Conservation (phyloP, 2,329 filamentous ascomycete species). For the Graphilbum sp. region DNA sequence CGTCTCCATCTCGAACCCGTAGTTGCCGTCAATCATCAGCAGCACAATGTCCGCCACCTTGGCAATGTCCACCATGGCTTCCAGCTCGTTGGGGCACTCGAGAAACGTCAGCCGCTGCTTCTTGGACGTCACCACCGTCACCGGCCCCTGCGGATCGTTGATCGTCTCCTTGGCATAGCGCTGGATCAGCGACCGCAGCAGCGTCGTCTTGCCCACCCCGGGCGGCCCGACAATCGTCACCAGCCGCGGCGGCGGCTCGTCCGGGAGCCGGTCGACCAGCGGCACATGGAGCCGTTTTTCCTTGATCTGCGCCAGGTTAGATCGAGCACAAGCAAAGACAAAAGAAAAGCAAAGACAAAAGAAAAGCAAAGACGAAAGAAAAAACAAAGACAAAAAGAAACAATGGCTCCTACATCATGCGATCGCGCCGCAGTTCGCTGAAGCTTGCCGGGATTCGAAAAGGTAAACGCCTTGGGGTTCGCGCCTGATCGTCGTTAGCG, state of each 20-base stretch:
- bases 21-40: conserved; percentile 97
- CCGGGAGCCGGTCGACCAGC: conserved; percentile 84
- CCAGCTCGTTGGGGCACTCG: conserved; percentile 92
- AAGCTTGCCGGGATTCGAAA: conserved; percentile 64
- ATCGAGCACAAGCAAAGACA: background rate
- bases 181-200: conserved; percentile 67
- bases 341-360: no score
- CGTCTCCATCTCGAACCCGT: conserved; percentile 98
- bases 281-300: conserved; percentile 95
- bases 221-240: conserved; percentile 91
- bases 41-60: conserved; percentile 96
- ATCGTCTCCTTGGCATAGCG: conserved; percentile 94
- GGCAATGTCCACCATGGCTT: conserved; percentile 90
- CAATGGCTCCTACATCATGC: conserved; percentile 51
- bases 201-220: conserved; percentile 14
- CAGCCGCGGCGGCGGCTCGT: conserved; percentile 85
- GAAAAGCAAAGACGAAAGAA: no score
- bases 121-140: conserved; percentile 94
- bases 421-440: conserved; percentile 58
- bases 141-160: conserved; percentile 73
- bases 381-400: no score
- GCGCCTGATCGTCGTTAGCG: conserved; percentile 32
- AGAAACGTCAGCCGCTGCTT: conserved; percentile 87
- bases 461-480: conserved; percentile 85
- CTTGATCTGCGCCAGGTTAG: conserved; percentile 48